Conservation (phyloP, 164 flowering plant species). For the Chimonanthus praecox region DNA sequence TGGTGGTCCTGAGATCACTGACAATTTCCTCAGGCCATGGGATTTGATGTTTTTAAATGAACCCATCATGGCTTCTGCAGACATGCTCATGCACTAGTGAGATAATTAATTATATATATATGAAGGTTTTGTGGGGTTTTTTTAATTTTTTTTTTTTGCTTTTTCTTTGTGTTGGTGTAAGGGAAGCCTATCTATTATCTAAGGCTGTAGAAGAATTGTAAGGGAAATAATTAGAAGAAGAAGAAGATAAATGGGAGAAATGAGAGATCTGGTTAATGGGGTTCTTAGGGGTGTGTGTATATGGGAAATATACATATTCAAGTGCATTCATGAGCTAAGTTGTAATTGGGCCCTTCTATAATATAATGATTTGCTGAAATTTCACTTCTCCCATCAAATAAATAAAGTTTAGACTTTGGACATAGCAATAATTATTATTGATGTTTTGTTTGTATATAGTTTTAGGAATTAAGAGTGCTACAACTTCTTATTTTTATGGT, state of each 20-base stretch:
- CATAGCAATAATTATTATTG: too few species aligned
- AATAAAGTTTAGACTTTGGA: too few species aligned
- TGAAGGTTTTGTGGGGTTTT: background rate
- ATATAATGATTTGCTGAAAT: too few species aligned
- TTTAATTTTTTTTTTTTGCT: background rate
- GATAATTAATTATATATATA: too few species aligned
- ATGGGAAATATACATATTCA: background rate
- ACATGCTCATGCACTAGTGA: constrained; percentile 24
- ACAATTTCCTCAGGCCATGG: constrained; percentile 22
- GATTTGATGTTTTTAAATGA: constrained; percentile 13
- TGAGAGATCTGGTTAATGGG: background rate
- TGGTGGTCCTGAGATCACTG: constrained; percentile 8
- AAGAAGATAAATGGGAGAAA: background rate
- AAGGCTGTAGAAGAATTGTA: too few species aligned
- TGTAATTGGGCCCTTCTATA: constrained; percentile 7
- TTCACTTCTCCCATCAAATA: too few species aligned
- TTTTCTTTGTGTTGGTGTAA: background rate
- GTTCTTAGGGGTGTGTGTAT: background rate
- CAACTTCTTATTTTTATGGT: background rate
- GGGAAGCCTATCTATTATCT: too few species aligned
- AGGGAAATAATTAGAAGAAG: too few species aligned
- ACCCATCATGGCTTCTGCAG: constrained; percentile 16
- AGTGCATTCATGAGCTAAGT: constrained; percentile 5
- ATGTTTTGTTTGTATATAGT: constrained; percentile 6
- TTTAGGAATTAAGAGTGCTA: background rate